Percentiles rank a stretch among this genome's conserved stretches.
Conservation (phyloP, 768 basidiomycete species). For the Serendipita indica region DNA sequence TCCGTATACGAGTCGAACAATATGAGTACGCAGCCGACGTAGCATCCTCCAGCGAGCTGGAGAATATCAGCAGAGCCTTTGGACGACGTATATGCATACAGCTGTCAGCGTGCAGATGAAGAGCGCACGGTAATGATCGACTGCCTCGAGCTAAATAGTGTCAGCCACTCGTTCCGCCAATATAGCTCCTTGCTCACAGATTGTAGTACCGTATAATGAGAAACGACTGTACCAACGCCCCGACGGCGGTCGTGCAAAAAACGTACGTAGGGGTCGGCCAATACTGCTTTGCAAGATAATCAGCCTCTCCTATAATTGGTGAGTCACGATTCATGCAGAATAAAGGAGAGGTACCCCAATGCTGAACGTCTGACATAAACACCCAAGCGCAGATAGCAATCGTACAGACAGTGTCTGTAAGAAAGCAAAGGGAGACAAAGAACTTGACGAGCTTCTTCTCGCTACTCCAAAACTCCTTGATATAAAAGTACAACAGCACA, state of each 20-base stretch:
- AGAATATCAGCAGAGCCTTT: neutral
- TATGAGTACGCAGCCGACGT: neutral
- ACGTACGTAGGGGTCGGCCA: neutral
- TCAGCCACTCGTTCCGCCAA: neutral
- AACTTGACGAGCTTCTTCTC: neutral
- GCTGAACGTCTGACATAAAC: neutral
- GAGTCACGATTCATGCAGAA: neutral
- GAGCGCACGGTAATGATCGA: neutral
- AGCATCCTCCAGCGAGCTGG: neutral
- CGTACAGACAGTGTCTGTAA: constrained; percentile 3
- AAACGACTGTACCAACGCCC: neutral
- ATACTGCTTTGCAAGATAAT: neutral
- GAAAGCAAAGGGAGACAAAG: neutral
- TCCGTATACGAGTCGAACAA: neutral
- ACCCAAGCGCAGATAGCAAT: neutral
- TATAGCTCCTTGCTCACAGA: neutral
- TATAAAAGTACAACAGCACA: neutral
- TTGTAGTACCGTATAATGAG: neutral
- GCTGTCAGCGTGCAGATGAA: neutral
- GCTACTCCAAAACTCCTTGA: neutral
- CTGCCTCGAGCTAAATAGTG: neutral
- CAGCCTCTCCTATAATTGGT: neutral
- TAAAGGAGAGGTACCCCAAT: neutral
- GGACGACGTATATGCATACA: neutral
- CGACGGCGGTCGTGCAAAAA: neutral